Conservation (phyloP, 345 rosid species). For the Brassica nigra region DNA sequence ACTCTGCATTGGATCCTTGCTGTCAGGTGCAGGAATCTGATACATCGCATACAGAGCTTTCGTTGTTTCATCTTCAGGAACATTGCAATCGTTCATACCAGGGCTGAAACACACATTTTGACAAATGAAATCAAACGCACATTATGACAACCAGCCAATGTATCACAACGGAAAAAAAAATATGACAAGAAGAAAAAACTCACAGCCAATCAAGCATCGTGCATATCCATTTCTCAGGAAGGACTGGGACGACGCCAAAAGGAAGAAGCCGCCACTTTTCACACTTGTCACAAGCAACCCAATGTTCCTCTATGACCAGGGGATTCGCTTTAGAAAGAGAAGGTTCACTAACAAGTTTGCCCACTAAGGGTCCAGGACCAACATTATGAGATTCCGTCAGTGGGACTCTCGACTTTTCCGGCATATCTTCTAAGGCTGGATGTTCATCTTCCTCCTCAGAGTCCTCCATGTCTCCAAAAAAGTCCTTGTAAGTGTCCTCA, state of each 20-base stretch:
- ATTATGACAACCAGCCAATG: not conserved
- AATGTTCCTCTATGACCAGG: not conserved
- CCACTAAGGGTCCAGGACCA: not conserved
- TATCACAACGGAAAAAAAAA: not conserved
- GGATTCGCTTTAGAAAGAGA: not conserved
- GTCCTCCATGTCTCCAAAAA: not conserved
- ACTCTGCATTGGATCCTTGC: not conserved
- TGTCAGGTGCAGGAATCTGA: not conserved
- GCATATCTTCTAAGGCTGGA: not conserved
- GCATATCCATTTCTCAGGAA: not conserved
- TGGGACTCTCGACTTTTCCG: not conserved
- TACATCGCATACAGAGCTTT: constrained; percentile 2
- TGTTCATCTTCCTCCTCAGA: not conserved
- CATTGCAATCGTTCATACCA: not conserved
- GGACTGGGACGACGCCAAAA: not conserved
- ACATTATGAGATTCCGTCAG: not conserved
- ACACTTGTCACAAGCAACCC: not conserved
- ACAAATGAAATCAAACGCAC: not conserved
- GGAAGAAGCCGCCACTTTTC: not conserved
- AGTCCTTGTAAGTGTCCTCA: not conserved
- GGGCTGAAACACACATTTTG: not conserved
- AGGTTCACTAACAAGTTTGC: not conserved
- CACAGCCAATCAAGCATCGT: constrained; percentile 1
- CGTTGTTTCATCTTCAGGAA: not conserved
- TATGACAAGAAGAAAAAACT: not conserved